Conservation (phyloP, 2,329 filamentous ascomycete genomes). For the Cercospora nicotianae region DNA sequence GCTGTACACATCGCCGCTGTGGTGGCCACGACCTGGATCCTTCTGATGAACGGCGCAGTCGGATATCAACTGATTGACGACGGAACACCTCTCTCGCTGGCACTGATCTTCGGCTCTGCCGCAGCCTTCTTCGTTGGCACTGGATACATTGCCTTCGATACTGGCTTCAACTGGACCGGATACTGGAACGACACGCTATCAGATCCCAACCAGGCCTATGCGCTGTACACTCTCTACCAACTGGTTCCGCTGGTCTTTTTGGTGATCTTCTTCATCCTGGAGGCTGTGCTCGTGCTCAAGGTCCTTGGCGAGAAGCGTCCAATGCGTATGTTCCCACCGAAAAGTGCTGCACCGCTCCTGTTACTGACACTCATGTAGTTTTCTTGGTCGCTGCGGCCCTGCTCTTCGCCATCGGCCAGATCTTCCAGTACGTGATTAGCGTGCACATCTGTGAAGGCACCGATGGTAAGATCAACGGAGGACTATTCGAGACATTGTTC, state of each 20-base stretch:
- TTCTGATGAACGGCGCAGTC: conserved; percentile 55
- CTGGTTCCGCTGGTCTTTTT: conserved; percentile 85
- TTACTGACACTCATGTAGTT: conserved; percentile 47
- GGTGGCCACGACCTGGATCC: conserved; percentile 84
- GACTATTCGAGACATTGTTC: conserved; percentile 90
- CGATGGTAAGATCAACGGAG: conserved; percentile 82
- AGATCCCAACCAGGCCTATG: conserved; percentile 66
- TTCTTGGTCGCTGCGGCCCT: conserved; percentile 74
- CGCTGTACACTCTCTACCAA: conserved; percentile 92
- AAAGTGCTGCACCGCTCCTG: background rate
- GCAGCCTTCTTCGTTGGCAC: conserved; percentile 78
- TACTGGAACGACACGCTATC: conserved; percentile 64
- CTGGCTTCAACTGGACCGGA: conserved; percentile 79
- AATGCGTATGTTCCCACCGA: conserved; percentile 62
- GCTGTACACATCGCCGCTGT: conserved; percentile 90
- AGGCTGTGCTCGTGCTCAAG: conserved; percentile 77
- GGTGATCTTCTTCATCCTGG: conserved; percentile 81
- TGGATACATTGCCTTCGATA: conserved; percentile 94
- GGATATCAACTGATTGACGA: conserved; percentile 94
- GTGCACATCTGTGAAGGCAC: conserved; percentile 85
- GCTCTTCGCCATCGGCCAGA: conserved; percentile 85
- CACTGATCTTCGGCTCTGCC: conserved; percentile 70
- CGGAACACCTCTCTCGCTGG: conserved; percentile 80
- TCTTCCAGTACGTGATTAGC: conserved; percentile 96
- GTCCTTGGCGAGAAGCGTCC: conserved; percentile 85